These are phyloP conservation scores for Saccharum spontaneum DNA, from an alignment of 176 grass and related monocot species.

Conservation along the genomic window DNA sequence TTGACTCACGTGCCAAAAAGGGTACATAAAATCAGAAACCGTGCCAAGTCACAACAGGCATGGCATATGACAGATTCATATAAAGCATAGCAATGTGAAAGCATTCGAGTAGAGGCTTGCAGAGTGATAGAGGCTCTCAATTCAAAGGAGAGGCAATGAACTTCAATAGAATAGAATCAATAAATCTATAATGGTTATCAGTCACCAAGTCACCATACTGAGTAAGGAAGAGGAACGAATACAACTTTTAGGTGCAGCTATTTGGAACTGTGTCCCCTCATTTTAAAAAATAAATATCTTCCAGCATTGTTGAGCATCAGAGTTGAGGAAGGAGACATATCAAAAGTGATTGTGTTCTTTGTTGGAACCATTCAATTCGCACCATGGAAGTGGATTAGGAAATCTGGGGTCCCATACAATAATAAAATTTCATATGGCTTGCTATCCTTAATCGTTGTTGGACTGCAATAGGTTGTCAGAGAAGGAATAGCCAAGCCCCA, in stretches of 20 bases:
- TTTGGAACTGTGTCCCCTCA: not conserved
- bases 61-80: not conserved
- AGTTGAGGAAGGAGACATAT: not conserved
- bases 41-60: not conserved
- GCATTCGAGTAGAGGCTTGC: not conserved
- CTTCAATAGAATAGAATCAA: not conserved
- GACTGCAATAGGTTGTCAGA: not conserved
- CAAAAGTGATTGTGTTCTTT: not conserved
- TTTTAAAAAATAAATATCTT: not conserved
- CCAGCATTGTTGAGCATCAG: not conserved
- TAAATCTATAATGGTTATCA: not conserved
- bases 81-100: not conserved
- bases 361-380: not conserved
- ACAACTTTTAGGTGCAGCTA: not conserved
- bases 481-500: not conserved
- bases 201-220: not conserved
- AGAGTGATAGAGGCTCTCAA: not conserved
- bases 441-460: not conserved
- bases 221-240: not conserved
- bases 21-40: constrained; percentile 21
- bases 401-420: not conserved
- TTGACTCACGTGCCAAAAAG: not conserved
- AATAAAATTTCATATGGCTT: not conserved
- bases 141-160: not conserved
- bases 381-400: not conserved